Evolutionary conservation across 2,329 filamentous ascomycete species (phyloP), one percentile per base, ranked within the genome.

Genomic region (Nakataea oryzae): DNA sequence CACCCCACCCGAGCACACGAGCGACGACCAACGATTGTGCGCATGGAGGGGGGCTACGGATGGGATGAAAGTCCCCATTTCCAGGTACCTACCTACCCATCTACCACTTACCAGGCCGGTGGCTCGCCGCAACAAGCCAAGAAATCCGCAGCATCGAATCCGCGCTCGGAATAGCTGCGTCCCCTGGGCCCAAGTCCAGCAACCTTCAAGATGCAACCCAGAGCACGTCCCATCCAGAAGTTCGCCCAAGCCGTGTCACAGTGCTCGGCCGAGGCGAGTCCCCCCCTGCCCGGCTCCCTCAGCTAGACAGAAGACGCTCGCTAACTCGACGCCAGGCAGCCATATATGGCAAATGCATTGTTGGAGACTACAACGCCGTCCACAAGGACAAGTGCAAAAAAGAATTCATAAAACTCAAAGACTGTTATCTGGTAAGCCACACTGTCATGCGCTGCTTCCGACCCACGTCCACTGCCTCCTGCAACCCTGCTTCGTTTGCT

Each of bases 291-390:
- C 5, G 27, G 24, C 54, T 12, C 54, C 11, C 21, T 6, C 54
- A 50, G 17, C 11, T 50, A 41, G 14, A 21, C 2, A n/a, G 14
- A 41, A 5, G 11, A 28, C 12, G 11, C 6, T 26, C 34, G 47
- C 34, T 59, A 54, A 59, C 34, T n/a, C 9, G 30, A 28, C n/a
- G n/a, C 27, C 63, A 97, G 93, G 89, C 91, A 61, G 81, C 91
- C 3, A 79, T 84, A 14, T 99, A 97, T 71, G 95, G 93, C 67
- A 93, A 92, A 79, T 99, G 95, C 73, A 87, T 99, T 66, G 83
- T 93, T 60, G 85, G 86, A 54, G 93, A 97, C 71, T 97, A 96
- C 76, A 93, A 93, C 71, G 85, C 91, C 4, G 85, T 96, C 3
- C 84, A 92, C 68, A 96, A 96, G 72, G 91, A 97, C 71, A 95